Percentiles rank a stretch among this genome's conserved stretches.
These are phyloP conservation scores for Rhynchosporium agropyri DNA, from an alignment of 2,329 filamentous ascomycete species.

Conservation along the genomic window DNA sequence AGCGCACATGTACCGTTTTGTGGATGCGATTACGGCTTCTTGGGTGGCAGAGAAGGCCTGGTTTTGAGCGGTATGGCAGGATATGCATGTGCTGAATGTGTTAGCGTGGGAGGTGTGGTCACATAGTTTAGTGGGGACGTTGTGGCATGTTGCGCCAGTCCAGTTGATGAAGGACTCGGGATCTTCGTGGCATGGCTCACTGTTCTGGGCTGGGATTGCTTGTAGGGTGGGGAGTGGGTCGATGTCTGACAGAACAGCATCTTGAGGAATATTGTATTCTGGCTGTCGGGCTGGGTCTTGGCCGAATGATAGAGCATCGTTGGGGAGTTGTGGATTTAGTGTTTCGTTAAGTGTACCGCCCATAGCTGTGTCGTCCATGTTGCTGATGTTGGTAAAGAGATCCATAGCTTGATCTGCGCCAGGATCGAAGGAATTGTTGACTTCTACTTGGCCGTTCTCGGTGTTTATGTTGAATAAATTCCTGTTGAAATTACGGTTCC, in stretches of 20 bases:
- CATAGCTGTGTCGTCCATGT: not conserved
- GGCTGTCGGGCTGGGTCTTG: not conserved
- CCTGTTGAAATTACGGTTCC: not conserved
- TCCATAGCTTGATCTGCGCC: not conserved
- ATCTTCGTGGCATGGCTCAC: not conserved
- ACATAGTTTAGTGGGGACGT: not conserved
- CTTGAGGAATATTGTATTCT: not conserved
- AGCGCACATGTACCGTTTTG: not conserved
- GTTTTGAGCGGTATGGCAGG: not conserved
- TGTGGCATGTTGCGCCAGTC: not conserved
- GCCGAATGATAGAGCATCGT: not conserved
- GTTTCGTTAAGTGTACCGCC: not conserved
- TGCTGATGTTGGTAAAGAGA: not conserved
- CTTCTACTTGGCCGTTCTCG: not conserved
- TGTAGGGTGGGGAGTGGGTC: not conserved
- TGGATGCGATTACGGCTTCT: not conserved
- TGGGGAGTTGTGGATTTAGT: not conserved
- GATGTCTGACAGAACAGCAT: not conserved
- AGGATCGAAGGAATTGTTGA: not conserved
- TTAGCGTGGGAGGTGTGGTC: not conserved
- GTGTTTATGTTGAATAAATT: not conserved
- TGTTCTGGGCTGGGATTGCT: not conserved
- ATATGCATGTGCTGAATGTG: not conserved
- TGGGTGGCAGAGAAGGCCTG: not conserved
- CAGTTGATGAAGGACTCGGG: not conserved